Base-by-base conservation (phyloP, 2,329 filamentous ascomycete species). In the Calonectria crousiana region DNA sequence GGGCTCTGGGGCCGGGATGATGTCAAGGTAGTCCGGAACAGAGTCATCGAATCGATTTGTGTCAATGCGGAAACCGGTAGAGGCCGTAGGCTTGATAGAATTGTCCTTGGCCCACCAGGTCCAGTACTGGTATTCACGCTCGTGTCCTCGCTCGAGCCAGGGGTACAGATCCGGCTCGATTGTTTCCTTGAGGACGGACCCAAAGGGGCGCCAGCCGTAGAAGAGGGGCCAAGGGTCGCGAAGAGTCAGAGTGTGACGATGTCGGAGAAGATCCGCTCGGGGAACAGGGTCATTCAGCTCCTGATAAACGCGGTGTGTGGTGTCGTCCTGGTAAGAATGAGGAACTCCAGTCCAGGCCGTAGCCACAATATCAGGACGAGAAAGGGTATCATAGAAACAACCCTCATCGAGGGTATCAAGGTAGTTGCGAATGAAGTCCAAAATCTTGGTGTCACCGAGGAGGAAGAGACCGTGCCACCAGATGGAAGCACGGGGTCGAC, bases 391-490 rank as follows among this genome's bases (percentile, higher is more conserved):
- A 14, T 76, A 81, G 6, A 74, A 75, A 51, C 79, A 80, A n/a
- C 78, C 78, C 62, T 82, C 80, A 34, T 82, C 78, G 16, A 79
- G 75, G 41, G 76, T 79, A 16, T 76, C 76, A 26, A 82, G 77
- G 64, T 81, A 82, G 65, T 60, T 76, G 26, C 51, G 67, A 20
- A 81, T 81, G 41, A 75, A 73, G 10, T 81, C 77, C 3, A 82
- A 26, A 13, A 79, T 66, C 6, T 69, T 75, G 13, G 74, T 8
- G 52, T 77, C 75, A 0, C 79, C 79, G 5, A 82, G 77, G 41
- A 80, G 76, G 65, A 81, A 81, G 4, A 82, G 75, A 16, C 79
- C 81, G 34, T 81, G 74, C 81, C 81, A 82, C 81, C 80, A 82
- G 32, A 82, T 74, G 2, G 76, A 79, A 47, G 81, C 78, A 11